Evolutionary conservation across 2,329 filamentous ascomycete genomes (phyloP).

Genomic region (Botryosphaeria agaves): DNA sequence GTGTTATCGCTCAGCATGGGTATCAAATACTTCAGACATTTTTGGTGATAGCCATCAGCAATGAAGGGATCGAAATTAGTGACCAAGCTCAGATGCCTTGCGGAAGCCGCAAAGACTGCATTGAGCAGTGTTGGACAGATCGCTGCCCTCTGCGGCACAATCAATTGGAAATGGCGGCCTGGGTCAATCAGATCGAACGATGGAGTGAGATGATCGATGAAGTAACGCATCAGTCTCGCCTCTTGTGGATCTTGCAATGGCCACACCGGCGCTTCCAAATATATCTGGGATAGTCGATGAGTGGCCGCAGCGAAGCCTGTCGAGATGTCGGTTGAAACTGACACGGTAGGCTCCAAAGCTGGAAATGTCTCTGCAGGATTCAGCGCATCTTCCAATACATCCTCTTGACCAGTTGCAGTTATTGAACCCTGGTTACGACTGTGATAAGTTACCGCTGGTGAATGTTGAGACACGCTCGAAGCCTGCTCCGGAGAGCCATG

Average conservation of each 20-base stretch:
- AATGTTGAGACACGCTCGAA: neutral
- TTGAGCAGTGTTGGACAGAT: conserved; percentile 35
- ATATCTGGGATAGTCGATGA: conserved; percentile 10
- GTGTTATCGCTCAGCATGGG: conserved; percentile 25
- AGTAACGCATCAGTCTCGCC: conserved; percentile 14
- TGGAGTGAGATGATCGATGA: conserved; percentile 12
- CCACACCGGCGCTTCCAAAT: conserved; percentile 12
- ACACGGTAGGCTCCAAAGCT: conserved; percentile 7
- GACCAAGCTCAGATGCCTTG: conserved; percentile 35
- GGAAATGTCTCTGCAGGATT: conserved; percentile 2
- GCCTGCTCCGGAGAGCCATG: conserved; percentile 4
- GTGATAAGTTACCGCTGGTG: neutral
- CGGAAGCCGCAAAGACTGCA: conserved; percentile 38
- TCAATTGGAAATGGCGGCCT: conserved; percentile 31
- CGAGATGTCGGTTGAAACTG: conserved; percentile 4
- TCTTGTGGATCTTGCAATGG: conserved; percentile 12
- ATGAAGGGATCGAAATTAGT: conserved; percentile 30
- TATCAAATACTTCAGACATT: conserved; percentile 34
- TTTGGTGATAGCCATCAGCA: conserved; percentile 35
- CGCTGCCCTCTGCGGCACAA: conserved; percentile 35
- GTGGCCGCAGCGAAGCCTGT: conserved; percentile 4
- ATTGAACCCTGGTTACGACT: neutral
- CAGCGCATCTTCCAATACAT: too few species aligned
- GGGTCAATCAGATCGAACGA: conserved; percentile 16
- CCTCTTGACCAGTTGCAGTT: neutral